A percentile compares a stretch with the other conserved stretches of the same genome.
These are phyloP conservation scores for Yarrowia divulgata DNA, from an alignment of 805 yeast genomes.

Conservation along the genomic window DNA sequence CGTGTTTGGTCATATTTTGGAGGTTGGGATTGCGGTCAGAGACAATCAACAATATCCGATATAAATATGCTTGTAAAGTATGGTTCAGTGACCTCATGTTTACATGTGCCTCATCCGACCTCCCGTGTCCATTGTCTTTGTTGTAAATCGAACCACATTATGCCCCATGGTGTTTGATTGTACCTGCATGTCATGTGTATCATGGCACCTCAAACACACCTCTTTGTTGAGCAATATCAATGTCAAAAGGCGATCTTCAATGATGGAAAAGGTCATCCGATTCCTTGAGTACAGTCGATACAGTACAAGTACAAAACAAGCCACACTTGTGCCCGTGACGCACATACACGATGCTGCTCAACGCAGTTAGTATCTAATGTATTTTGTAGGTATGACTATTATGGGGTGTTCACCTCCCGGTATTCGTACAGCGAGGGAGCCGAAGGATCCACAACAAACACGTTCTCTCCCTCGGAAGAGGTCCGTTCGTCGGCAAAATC, in stretches of 20 bases:
- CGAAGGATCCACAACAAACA: constrained; percentile 33
- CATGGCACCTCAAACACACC: no score
- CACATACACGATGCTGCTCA: no score
- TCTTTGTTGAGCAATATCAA: no score
- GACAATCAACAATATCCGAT: not conserved
- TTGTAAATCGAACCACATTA: not conserved
- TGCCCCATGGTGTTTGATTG: not conserved
- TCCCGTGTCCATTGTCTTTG: not conserved
- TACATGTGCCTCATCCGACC: not conserved
- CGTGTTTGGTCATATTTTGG: not conserved
- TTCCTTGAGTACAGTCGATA: no score
- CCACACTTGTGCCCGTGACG: not conserved
- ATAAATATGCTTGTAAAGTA: not conserved
- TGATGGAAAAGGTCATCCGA: no score
- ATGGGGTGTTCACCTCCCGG: not conserved
- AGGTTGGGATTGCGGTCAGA: not conserved
- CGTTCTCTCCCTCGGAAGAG: constrained; percentile 28
- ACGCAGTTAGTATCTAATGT: constrained; percentile 22
- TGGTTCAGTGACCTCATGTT: not conserved
- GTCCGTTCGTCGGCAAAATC: constrained; percentile 33
- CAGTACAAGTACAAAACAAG: no score
- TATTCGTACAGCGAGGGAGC: constrained; percentile 9
- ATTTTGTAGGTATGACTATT: not conserved
- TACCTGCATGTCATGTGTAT: not conserved
- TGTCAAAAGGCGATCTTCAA: no score